These are phyloP conservation scores for Phaeotremella fagi DNA, from an alignment of 768 basidiomycete species.

Conservation along the genomic window DNA sequence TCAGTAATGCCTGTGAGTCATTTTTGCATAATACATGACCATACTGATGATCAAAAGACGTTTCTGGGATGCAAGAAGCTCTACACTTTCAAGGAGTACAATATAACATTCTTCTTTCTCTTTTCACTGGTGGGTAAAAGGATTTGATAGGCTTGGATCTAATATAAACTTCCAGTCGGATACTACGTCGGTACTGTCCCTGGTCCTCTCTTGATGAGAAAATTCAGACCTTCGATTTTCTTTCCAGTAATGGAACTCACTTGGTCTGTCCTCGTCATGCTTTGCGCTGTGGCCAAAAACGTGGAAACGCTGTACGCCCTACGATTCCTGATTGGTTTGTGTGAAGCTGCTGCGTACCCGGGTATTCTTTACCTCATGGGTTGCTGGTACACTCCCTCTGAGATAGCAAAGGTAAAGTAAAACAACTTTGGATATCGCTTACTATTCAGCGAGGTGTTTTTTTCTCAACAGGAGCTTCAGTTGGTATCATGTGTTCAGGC, in stretches of 20 bases:
- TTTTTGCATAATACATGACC: neutral
- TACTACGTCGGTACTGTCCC: too few relatives aligned
- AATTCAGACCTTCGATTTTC: conserved; percentile 8
- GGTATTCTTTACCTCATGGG: neutral
- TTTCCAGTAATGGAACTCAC: conserved; percentile 14
- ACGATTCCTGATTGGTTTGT: conserved; percentile 2
- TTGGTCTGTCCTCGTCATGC: conserved; percentile 22
- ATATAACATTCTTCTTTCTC: conserved; percentile 21
- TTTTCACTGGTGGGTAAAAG: conserved; percentile 9
- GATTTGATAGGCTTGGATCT: too few relatives aligned
- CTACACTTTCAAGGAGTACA: conserved; percentile 26
- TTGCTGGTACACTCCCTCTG: neutral
- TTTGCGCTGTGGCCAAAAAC: conserved; percentile 10
- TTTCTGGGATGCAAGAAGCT: conserved; percentile 30
- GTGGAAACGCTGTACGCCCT: conserved; percentile 1
- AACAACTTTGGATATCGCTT: neutral
- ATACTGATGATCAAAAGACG: conserved; percentile 4
- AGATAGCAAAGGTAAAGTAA: conserved; percentile 2
- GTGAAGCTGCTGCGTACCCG: conserved; percentile 6
- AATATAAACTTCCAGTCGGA: too few relatives aligned
- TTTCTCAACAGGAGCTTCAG: neutral
- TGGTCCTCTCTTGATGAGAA: neutral
- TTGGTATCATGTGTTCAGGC: conserved; percentile 2
- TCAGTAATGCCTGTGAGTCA: neutral
- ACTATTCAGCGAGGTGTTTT: conserved; percentile 2